These are phyloP conservation scores for Acorus gramineus DNA, from an alignment of 106 monocot species.

Conservation along the genomic window DNA sequence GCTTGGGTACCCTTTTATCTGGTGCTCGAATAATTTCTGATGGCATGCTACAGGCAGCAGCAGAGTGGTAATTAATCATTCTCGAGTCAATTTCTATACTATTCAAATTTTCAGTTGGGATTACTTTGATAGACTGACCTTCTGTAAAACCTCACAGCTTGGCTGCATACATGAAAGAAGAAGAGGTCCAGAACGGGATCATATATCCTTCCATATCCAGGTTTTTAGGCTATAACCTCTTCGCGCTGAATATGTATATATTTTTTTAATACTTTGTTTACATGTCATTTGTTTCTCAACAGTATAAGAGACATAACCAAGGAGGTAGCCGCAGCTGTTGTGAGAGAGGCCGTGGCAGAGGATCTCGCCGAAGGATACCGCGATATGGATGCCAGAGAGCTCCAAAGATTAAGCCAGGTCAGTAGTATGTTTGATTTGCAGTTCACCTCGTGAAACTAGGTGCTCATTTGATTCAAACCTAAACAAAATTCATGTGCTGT, in stretches of 20 bases:
- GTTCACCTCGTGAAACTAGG: neutral
- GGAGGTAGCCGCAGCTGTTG: conserved; percentile 90
- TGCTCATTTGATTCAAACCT: neutral
- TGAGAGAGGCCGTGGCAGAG: conserved; percentile 74
- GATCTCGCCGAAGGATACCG: conserved; percentile 86
- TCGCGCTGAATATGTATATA: neutral
- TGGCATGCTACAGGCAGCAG: conserved; percentile 97
- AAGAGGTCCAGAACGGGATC: conserved; percentile 71
- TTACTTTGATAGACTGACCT: neutral
- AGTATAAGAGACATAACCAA: conserved; percentile 92
- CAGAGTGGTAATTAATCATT: conserved; percentile 59
- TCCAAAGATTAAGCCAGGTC: conserved; percentile 58
- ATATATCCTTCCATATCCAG: conserved; percentile 95
- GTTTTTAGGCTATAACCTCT: conserved; percentile 12
- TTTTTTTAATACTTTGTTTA: neutral
- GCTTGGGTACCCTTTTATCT: conserved; percentile 90
- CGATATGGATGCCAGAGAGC: conserved; percentile 78
- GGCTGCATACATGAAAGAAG: conserved; percentile 95
- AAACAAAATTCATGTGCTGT: conserved; percentile 3
- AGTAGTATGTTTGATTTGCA: neutral
- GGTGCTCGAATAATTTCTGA: conserved; percentile 87
- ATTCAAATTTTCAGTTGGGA: too few relatives aligned
- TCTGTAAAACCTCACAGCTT: conserved; percentile 33
- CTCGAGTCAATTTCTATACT: neutral
- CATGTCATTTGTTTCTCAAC: neutral